Evolutionary conservation across 148 eudicot genomes (phyloP).

Genomic region (Pharnaceum exiguum): DNA sequence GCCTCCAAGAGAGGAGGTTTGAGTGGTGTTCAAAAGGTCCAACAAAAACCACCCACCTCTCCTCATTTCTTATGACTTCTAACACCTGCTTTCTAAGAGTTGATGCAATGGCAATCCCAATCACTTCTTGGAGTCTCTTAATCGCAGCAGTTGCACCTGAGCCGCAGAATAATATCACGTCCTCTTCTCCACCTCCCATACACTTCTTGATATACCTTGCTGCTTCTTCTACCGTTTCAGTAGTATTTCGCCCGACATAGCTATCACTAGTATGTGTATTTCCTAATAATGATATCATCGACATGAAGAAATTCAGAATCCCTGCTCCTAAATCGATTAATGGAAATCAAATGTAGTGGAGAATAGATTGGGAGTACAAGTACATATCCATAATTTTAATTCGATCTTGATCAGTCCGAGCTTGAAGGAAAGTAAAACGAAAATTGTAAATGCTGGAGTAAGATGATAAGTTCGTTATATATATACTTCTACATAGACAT

Average conservation of each 20-base stretch:
- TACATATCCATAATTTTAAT: no score
- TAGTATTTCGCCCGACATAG: conserved; percentile 33
- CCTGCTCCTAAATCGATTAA: neutral
- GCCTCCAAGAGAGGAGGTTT: conserved; percentile 26
- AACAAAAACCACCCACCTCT: conserved; percentile 33
- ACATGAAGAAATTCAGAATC: neutral
- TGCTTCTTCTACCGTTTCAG: conserved; percentile 31
- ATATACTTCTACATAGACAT: no score
- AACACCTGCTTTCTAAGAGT: conserved; percentile 10
- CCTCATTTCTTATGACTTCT: conserved; percentile 2
- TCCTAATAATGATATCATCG: conserved; percentile 29
- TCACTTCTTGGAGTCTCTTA: conserved; percentile 31
- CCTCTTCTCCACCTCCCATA: conserved; percentile 30
- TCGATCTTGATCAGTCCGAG: no score
- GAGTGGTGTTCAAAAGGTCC: conserved; percentile 37
- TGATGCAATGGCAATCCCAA: conserved; percentile 22
- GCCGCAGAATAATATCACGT: conserved; percentile 36
- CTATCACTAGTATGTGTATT: conserved; percentile 44
- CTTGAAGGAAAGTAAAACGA: no score
- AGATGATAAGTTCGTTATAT: no score
- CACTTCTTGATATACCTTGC: conserved; percentile 28
- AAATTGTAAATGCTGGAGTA: no score
- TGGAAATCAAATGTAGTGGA: no score
- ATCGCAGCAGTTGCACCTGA: conserved; percentile 44
- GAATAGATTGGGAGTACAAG: no score